phyloP scores from a whole-genome alignment of 768 basidiomycete species.

The Macrocybe gigantea region DNA sequence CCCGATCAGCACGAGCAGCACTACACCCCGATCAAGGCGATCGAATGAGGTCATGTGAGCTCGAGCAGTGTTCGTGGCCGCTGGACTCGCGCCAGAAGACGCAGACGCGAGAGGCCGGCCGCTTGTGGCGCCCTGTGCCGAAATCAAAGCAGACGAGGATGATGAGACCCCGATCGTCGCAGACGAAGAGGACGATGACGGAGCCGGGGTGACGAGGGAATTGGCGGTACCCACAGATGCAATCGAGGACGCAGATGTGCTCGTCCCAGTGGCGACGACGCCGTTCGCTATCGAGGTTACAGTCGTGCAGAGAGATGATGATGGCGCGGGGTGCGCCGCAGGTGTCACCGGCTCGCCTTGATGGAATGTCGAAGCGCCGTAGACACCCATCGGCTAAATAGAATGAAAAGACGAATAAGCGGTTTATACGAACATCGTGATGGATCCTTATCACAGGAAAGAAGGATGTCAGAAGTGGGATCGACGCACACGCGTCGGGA shows the following conservation, averaged over 20 bases:
- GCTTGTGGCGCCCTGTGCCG: not conserved
- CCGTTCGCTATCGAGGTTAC: slow-evolving; percentile 48
- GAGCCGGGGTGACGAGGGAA: not conserved
- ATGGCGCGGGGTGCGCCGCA: slow-evolving; percentile 46
- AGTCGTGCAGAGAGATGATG: slow-evolving; percentile 56
- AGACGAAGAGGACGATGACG: no score
- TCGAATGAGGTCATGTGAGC: slow-evolving; percentile 4
- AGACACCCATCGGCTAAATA: slow-evolving; percentile 59
- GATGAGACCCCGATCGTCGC: not conserved
- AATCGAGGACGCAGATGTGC: slow-evolving; percentile 13
- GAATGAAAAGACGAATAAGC: not conserved
- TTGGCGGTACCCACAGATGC: slow-evolving; percentile 7
- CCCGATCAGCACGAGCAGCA: no score
- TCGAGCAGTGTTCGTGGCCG: slow-evolving; percentile 9
- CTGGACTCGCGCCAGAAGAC: slow-evolving; percentile 10
- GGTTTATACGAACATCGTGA: not conserved
- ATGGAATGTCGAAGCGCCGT: slow-evolving; percentile 58
- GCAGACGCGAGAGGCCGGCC: not conserved
- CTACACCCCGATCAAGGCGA: slow-evolving; percentile 1
- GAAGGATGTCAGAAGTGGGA: no score
- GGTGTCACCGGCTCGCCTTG: slow-evolving; percentile 59
- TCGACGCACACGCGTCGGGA: no score
- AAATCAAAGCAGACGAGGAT: not conserved
- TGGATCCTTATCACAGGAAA: not conserved
- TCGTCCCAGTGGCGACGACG: slow-evolving; percentile 24